phyloP scores from a whole-genome alignment of 192 early-diverging fungal genomes.

The Chytriomyces sp. region DNA sequence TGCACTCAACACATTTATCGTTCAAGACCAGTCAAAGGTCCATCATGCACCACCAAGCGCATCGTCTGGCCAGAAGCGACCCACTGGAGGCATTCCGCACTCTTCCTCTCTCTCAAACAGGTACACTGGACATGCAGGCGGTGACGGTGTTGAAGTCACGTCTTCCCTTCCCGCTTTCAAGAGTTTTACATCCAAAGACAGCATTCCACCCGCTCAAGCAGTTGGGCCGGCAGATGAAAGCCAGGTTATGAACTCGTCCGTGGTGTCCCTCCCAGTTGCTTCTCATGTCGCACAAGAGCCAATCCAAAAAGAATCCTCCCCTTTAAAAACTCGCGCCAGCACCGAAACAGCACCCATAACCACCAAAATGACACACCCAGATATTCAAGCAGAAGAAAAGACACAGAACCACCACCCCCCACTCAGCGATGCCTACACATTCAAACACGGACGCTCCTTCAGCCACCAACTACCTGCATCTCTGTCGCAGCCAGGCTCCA shows the following conservation, averaged over 20 bases:
- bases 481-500: not conserved
- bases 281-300: not conserved
- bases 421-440: no score
- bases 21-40: slow-evolving; percentile 36
- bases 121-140: not conserved
- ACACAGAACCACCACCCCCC: no score
- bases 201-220: not conserved
- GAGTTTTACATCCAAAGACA: not conserved
- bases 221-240: no score
- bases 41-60: not conserved
- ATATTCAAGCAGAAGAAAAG: no score
- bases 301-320: slow-evolving; percentile 3
- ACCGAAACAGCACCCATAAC: not conserved
- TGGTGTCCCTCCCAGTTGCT: not conserved
- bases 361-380: no score
- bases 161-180: slow-evolving; percentile 3
- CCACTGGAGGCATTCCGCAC: not conserved
- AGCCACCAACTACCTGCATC: not conserved
- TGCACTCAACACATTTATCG: slow-evolving; percentile 44
- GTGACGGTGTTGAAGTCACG: not conserved
- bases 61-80: not conserved
- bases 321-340: not conserved
- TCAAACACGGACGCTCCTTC: slow-evolving; percentile 3
- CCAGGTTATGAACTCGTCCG: not conserved
- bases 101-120: slow-evolving; percentile 3